Percentiles rank a stretch among this genome's conserved stretches.
Conservation (phyloP, 345 rosid species). For the Eutrema japonicum region DNA sequence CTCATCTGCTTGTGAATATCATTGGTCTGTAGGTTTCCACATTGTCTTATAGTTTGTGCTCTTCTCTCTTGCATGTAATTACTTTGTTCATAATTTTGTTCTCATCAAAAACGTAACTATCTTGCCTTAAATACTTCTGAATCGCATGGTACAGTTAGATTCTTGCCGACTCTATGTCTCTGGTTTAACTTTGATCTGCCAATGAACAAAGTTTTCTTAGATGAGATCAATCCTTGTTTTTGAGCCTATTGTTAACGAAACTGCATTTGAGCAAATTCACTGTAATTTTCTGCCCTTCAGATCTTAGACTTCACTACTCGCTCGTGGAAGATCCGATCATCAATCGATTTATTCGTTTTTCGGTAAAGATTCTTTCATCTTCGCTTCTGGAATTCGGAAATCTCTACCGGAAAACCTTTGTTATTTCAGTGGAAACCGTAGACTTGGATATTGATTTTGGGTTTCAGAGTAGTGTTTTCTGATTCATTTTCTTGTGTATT, state of each 20-base stretch:
- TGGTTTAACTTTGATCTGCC: not conserved
- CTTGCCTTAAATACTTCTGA: not conserved
- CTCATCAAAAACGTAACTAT: not conserved
- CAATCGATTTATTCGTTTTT: not conserved
- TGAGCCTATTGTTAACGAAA: not conserved
- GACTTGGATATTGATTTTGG: not conserved
- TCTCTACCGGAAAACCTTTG: too few species aligned
- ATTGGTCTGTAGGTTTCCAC: not conserved
- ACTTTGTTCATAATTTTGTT: not conserved
- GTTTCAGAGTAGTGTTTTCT: not conserved
- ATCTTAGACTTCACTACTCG: conserved; percentile 23
- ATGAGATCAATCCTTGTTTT: not conserved
- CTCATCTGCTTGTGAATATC: not conserved
- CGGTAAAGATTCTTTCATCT: conserved; percentile 23
- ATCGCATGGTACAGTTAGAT: too few species aligned
- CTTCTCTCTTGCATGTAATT: not conserved
- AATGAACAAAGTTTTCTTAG: not conserved
- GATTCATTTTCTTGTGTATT: not conserved
- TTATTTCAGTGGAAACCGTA: too few species aligned
- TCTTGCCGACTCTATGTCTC: too few species aligned
- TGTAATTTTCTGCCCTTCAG: not conserved
- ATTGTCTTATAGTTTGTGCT: not conserved
- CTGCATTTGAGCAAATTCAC: not conserved
- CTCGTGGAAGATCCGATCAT: conserved; percentile 30
- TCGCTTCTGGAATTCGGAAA: not conserved